Percentiles rank a stretch among this genome's conserved stretches.
phyloP scores from a whole-genome alignment of 371 early-diverging fungal species.

The Rhizopus arrhizus region DNA sequence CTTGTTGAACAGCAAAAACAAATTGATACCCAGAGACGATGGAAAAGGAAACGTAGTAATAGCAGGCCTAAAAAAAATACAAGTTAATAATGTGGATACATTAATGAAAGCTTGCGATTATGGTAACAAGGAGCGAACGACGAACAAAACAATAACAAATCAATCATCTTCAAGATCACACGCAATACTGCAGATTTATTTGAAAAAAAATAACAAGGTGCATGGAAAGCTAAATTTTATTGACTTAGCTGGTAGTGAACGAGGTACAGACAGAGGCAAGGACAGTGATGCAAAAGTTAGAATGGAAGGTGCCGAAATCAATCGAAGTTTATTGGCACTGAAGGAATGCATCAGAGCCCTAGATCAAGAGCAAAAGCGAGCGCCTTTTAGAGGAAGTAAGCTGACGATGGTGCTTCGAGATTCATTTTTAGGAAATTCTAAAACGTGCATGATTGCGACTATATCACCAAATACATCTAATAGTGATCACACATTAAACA shows the following conservation, averaged over 20 bases:
- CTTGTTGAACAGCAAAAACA: constrained; percentile 83
- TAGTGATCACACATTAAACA: constrained; percentile 97
- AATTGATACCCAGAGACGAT: constrained; percentile 91
- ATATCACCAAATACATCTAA: constrained; percentile 92
- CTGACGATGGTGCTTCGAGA: constrained; percentile 96
- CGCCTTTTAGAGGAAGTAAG: constrained; percentile 97
- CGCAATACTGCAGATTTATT: constrained; percentile 88
- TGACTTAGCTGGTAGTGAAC: constrained; percentile 97
- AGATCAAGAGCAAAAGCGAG: constrained; percentile 90
- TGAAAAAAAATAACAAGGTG: constrained; percentile 66
- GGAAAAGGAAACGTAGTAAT: constrained; percentile 93
- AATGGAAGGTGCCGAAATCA: constrained; percentile 98
- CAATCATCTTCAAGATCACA: constrained; percentile 93
- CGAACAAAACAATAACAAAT: constrained; percentile 96
- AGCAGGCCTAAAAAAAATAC: constrained; percentile 79
- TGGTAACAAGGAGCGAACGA: constrained; percentile 85
- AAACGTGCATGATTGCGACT: constrained; percentile 97
- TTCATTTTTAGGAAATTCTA: constrained; percentile 95
- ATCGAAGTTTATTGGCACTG: constrained; percentile 94
- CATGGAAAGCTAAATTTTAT: constrained; percentile 93
- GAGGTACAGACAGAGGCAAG: constrained; percentile 94
- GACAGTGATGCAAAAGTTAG: constrained; percentile 83
- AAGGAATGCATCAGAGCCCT: constrained; percentile 98
- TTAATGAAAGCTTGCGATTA: constrained; percentile 89
- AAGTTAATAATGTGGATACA: constrained; percentile 68